Conservation (phyloP, 139 green algal genomes). For the Trebouxia sp. region DNA sequence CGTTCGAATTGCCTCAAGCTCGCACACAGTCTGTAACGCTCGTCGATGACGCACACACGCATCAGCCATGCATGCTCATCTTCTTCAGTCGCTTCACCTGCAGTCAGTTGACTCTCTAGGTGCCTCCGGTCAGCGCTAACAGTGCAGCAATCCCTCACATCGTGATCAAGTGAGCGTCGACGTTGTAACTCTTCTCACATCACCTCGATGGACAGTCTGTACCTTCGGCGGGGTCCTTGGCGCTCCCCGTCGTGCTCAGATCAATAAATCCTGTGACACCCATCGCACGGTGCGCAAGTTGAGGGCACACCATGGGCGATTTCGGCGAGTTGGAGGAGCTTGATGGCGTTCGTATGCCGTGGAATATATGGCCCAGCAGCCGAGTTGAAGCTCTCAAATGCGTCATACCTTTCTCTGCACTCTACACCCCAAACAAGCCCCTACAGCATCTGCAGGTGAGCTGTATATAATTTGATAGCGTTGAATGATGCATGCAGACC, state of each 20-base stretch:
- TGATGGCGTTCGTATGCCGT: slow-evolving; percentile 85
- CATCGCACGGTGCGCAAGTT: not conserved
- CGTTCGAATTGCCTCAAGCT: too few relatives aligned
- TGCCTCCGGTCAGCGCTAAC: not conserved
- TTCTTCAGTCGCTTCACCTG: not conserved
- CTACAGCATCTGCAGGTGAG: slow-evolving; percentile 81
- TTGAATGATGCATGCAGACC: not conserved
- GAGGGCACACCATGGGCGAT: slow-evolving; percentile 28
- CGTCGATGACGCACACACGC: not conserved
- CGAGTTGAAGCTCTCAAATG: slow-evolving; percentile 95
- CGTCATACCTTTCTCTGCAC: slow-evolving; percentile 89
- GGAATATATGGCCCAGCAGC: slow-evolving; percentile 96
- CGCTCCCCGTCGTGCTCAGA: not conserved
- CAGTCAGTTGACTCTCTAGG: too few relatives aligned
- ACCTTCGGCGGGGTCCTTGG: too few relatives aligned
- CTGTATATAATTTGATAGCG: not conserved
- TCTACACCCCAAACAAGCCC: slow-evolving; percentile 90
- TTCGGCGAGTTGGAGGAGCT: slow-evolving; percentile 73
- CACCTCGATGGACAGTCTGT: too few relatives aligned
- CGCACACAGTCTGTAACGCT: not conserved
- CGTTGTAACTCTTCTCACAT: too few relatives aligned
- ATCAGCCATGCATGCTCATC: not conserved
- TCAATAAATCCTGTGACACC: not conserved
- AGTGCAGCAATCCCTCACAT: too few relatives aligned
- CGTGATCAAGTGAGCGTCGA: too few relatives aligned